Percentiles rank a stretch among this genome's conserved stretches.
phyloP scores from a whole-genome alignment of 495 filamentous ascomycete genomes.

The Stereocaulon alpinum region DNA sequence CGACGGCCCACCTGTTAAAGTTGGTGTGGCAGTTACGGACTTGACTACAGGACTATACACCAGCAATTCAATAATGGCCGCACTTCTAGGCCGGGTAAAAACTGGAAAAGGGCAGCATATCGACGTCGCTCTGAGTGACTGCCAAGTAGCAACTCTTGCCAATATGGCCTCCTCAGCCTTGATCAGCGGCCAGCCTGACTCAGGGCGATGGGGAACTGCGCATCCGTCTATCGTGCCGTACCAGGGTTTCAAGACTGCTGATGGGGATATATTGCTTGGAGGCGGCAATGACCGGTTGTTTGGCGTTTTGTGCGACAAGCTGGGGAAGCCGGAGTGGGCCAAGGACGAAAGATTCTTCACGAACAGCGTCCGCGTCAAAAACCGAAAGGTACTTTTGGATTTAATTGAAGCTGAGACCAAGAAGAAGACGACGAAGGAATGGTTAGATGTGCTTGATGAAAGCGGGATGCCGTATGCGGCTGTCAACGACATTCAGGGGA shows the following conservation, averaged over 20 bases:
- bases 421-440: constrained; percentile 77
- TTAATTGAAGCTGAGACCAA: constrained; percentile 64
- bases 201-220: constrained; percentile 86
- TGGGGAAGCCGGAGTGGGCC: constrained; percentile 73
- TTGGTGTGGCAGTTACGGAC: constrained; percentile 94
- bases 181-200: constrained; percentile 79
- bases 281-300: constrained; percentile 92
- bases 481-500: constrained; percentile 80
- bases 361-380: constrained; percentile 71
- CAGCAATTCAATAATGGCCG: constrained; percentile 94
- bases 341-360: constrained; percentile 62
- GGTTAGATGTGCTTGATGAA: constrained; percentile 79
- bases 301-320: constrained; percentile 68
- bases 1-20: constrained; percentile 90
- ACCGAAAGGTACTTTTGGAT: constrained; percentile 64
- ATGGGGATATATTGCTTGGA: constrained; percentile 85
- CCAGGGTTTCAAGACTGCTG: constrained; percentile 79
- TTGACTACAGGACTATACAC: constrained; percentile 94
- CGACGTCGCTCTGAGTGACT: constrained; percentile 83
- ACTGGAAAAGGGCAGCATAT: constrained; percentile 82
- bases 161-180: constrained; percentile 90
- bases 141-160: constrained; percentile 81
- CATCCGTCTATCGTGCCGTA: constrained; percentile 98
- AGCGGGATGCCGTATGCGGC: constrained; percentile 92
- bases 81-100: constrained; percentile 57